phyloP scores from a whole-genome alignment of 2,329 filamentous ascomycete species.

The Thermothelomyces thermophilus region DNA sequence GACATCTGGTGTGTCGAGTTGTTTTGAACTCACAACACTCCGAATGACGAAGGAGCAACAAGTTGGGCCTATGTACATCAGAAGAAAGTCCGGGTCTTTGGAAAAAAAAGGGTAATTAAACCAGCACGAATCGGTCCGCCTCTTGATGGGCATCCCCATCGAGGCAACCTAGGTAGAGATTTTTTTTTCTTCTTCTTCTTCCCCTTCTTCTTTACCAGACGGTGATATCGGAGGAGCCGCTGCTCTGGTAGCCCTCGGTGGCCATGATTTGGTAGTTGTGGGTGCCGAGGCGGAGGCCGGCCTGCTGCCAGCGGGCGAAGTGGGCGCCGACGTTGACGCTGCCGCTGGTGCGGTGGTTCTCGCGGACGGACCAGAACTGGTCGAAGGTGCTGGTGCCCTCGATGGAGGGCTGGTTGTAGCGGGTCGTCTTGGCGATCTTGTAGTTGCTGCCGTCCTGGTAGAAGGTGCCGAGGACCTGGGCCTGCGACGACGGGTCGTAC shows the following conservation, averaged over 20 bases:
- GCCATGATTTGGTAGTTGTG: conserved; percentile 48
- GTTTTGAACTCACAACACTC: no score
- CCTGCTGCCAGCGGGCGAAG: conserved; percentile 44
- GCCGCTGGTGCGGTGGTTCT: conserved; percentile 40
- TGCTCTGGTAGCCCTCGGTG: conserved; percentile 40
- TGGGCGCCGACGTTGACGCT: conserved; percentile 43
- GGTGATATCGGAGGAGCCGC: conserved; percentile 13
- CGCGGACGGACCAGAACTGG: conserved; percentile 45
- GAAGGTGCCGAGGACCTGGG: conserved; percentile 27
- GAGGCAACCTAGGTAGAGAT: no score
- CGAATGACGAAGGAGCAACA: no score
- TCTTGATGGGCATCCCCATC: no score
- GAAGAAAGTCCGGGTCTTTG: no score
- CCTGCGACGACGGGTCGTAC: conserved; percentile 35
- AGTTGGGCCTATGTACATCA: no score
- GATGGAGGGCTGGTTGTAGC: conserved; percentile 38
- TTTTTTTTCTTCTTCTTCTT: no score
- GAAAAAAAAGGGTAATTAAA: no score
- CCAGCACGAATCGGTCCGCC: no score
- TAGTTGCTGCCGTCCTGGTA: conserved; percentile 31
- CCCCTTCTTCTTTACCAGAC: no score
- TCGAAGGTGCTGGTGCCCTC: conserved; percentile 41
- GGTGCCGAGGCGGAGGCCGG: conserved; percentile 40
- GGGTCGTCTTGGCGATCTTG: conserved; percentile 30
- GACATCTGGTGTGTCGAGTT: no score